Evolutionary conservation across 306 rosid species (phyloP), one percentile per base, ranked within the genome.

Genomic region (Myrica gale): DNA sequence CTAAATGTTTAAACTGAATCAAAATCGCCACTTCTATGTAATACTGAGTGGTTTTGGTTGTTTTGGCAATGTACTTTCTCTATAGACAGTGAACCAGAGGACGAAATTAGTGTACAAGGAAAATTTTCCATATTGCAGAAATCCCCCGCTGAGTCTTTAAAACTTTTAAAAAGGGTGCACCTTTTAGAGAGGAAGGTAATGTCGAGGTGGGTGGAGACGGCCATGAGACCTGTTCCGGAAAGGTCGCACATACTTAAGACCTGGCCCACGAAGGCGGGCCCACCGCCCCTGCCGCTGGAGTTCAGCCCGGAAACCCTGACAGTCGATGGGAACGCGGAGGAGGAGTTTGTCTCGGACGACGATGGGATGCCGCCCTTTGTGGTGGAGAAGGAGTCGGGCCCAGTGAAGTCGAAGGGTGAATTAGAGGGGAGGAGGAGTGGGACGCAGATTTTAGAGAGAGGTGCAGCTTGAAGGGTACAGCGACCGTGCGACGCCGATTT

Each of bases 181-280:
- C 98, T 95, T 75, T 89, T 79, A 21, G 97, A 88, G 61, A 92
- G 84, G 74, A 95, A 92, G 43, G 98, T 97, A 20, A 95, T 85
- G 70, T 92, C 93, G 26, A 92, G 88, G 72, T 90, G 96, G 63
- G 37, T 23, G 26, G 41, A 89, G 79, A 92, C 97, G 15, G 97
- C 97, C 97, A 95, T 92, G 71, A 95, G 91, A 26, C 99, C 97
- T 4, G 97, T 90, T 42, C 99, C 97, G 1, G 99, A 92, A 72
- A 95, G 97, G 84, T 95, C 97, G 60, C 99, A 92, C 97, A 92
- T 90, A 47, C 97, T 90, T 87, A 95, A 92, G 17, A 92, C 97
- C 88, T 95, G 97, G 20, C 97, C 98, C 10, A 95, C 98, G 75
- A 95, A 95, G 46, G 97, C 98, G 5, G 98, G 98, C 17, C 98